phyloP scores from a whole-genome alignment of 2,329 filamentous ascomycete genomes.

The Fusarium chlamydosporum region DNA sequence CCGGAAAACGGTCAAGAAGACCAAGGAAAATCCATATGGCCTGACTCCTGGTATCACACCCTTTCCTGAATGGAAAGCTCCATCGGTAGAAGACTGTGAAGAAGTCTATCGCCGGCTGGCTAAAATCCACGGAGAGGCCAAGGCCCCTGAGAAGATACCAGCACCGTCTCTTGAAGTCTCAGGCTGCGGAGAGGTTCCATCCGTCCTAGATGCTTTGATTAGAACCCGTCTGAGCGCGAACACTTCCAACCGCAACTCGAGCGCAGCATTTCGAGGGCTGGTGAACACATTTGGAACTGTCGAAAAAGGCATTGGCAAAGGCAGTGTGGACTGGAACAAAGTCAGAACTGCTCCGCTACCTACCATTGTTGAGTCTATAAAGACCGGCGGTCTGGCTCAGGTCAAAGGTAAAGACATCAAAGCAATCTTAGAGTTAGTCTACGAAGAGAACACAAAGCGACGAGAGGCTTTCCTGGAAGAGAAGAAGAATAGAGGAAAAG shows the following conservation, averaged over 20 bases:
- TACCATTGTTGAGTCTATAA: conserved; percentile 71
- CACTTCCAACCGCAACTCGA: conserved; percentile 49
- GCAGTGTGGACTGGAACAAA: conserved; percentile 50
- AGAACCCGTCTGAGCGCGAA: conserved; percentile 50
- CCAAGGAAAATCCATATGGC: conserved; percentile 49
- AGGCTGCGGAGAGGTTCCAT: conserved; percentile 49
- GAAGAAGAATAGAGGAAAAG: conserved; percentile 41
- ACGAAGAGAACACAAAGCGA: conserved; percentile 47
- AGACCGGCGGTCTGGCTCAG: conserved; percentile 63
- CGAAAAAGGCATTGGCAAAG: conserved; percentile 47
- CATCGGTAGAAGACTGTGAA: conserved; percentile 44
- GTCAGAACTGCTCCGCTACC: conserved; percentile 47
- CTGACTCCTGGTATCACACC: conserved; percentile 50
- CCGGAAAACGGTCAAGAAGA: conserved; percentile 44
- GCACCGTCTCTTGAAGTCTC: conserved; percentile 50
- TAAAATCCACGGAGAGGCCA: conserved; percentile 46
- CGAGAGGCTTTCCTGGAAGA: conserved; percentile 47
- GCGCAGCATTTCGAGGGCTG: conserved; percentile 48
- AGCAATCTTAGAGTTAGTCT: conserved; percentile 46
- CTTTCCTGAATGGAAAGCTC: conserved; percentile 47
- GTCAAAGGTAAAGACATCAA: conserved; percentile 51
- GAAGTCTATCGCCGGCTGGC: conserved; percentile 45
- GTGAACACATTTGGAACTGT: conserved; percentile 47
- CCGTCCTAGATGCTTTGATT: conserved; percentile 49
- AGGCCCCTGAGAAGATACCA: conserved; percentile 49